Evolutionary conservation across 148 eudicot genomes (phyloP).

Genomic region (Camellia granthamiana): DNA sequence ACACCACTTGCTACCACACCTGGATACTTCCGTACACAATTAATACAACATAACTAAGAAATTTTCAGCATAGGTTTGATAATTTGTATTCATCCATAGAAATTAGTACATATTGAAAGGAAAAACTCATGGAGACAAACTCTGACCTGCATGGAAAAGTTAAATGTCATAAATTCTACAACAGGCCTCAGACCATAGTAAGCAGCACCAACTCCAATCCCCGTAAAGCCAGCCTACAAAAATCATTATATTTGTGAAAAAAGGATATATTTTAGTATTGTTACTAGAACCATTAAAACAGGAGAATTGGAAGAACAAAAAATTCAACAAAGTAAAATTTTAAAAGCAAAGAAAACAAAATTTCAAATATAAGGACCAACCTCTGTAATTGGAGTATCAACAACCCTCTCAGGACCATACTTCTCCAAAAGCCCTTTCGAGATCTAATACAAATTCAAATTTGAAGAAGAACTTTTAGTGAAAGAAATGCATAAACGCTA

Average conservation of each 20-base stretch:
- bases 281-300: background rate
- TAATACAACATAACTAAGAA: background rate
- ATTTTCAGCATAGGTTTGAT: background rate
- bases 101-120: background rate
- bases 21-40: background rate
- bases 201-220: slow-evolving; percentile 99
- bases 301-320: background rate
- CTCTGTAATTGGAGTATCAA: slow-evolving; percentile 74
- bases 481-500: slow-evolving; percentile 1
- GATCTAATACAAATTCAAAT: slow-evolving; percentile 32
- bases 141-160: slow-evolving; percentile 97
- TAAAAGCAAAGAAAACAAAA: background rate
- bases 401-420: slow-evolving; percentile 66
- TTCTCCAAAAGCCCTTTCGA: slow-evolving; percentile 67
- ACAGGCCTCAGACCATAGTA: slow-evolving; percentile 82
- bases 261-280: background rate
- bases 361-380: slow-evolving; percentile 20
- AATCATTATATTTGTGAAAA: background rate
- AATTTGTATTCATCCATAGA: background rate
- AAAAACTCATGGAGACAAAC: background rate
- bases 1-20: background rate
- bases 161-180: slow-evolving; percentile 95
- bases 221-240: slow-evolving; percentile 93
- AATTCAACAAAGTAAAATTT: background rate
- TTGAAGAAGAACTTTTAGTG: background rate